phyloP scores from a whole-genome alignment of 768 basidiomycete species.

The Clavaria fumosa region DNA sequence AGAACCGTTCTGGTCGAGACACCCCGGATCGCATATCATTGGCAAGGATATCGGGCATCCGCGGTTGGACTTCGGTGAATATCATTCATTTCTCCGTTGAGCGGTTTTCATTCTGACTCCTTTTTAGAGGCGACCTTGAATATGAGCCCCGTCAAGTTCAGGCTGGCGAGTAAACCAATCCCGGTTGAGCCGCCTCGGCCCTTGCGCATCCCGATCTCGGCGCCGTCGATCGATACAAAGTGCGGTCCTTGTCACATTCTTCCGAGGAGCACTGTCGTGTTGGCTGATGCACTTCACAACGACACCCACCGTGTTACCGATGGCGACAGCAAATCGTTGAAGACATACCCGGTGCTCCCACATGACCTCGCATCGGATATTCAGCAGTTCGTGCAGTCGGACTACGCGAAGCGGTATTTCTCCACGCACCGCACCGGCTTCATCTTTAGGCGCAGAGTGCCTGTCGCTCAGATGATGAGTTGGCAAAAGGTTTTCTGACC shows the following conservation, averaged over 20 bases:
- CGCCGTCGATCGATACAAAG: too few relatives aligned
- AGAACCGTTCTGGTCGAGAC: too few relatives aligned
- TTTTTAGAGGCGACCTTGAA: conserved; percentile 46
- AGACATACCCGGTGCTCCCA: conserved; percentile 71
- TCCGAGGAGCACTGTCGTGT: too few relatives aligned
- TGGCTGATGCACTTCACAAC: too few relatives aligned
- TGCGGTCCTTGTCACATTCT: too few relatives aligned
- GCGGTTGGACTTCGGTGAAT: conserved; percentile 52
- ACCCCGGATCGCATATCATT: too few relatives aligned
- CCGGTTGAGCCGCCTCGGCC: conserved; percentile 36
- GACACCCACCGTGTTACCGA: too few relatives aligned
- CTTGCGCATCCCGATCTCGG: too few relatives aligned
- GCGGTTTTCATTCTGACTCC: conserved; percentile 1
- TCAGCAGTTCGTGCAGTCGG: conserved; percentile 71
- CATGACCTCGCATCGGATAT: conserved; percentile 73
- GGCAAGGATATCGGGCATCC: conserved; percentile 58
- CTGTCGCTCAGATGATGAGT: conserved; percentile 75
- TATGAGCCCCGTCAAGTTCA: conserved; percentile 63
- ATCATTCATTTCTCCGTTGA: too few relatives aligned
- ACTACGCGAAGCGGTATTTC: conserved; percentile 80
- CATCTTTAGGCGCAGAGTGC: conserved; percentile 68
- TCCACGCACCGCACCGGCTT: conserved; percentile 83
- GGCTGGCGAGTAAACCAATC: conserved; percentile 47
- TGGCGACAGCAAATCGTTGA: conserved; percentile 7
- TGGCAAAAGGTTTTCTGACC: conserved; percentile 73